Evolutionary conservation across 2,329 filamentous ascomycete species (phyloP).

Genomic region (Colletotrichum destructivum): DNA sequence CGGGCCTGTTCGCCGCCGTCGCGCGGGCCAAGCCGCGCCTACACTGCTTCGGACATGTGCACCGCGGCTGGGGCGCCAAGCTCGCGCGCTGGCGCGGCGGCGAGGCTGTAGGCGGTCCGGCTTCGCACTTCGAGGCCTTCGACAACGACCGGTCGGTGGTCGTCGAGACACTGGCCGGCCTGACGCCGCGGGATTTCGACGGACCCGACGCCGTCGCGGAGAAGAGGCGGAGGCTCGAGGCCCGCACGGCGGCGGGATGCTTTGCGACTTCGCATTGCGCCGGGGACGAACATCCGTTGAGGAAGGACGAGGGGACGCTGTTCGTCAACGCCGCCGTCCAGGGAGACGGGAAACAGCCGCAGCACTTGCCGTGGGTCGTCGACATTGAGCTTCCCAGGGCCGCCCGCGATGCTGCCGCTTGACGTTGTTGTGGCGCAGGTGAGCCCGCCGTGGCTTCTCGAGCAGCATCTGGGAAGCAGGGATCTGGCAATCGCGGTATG

Average conservation of each 20-base stretch:
- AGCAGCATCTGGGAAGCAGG: conserved; percentile 3
- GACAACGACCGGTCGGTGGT: conserved; percentile 59
- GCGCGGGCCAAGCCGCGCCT: conserved; percentile 49
- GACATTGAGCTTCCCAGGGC: conserved; percentile 20
- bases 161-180: conserved; percentile 53
- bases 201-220: not conserved
- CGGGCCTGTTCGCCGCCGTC: conserved; percentile 50
- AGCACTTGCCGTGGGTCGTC: conserved; percentile 24
- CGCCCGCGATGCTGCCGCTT: not conserved
- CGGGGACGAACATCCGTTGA: conserved; percentile 47
- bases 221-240: conserved; percentile 22
- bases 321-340: conserved; percentile 71
- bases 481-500: not conserved
- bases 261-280: conserved; percentile 43
- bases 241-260: conserved; percentile 52
- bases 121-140: conserved; percentile 64
- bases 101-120: not conserved
- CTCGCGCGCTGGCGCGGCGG: conserved; percentile 62
- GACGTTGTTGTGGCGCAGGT: not conserved
- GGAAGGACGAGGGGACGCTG: conserved; percentile 61
- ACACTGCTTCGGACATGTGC: conserved; percentile 57
- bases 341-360: conserved; percentile 60
- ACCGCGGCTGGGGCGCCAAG: conserved; percentile 56
- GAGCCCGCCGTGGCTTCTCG: not conserved
- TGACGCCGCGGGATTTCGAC: conserved; percentile 40